Base-by-base conservation (phyloP, 345 rosid species). In the Isatis tinctoria region DNA sequence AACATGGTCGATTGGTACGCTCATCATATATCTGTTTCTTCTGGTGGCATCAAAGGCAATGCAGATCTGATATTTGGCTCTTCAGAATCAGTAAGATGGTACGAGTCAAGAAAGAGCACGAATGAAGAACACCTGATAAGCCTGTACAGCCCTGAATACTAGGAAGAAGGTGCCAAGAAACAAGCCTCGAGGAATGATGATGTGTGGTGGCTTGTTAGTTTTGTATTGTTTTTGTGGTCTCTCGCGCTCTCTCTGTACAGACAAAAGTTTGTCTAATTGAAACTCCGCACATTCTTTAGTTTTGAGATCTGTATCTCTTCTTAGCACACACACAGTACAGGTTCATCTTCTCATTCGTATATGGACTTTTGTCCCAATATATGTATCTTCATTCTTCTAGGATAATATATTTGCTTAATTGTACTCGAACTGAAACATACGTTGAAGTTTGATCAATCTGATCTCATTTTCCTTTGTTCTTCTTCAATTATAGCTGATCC, bases 51-150 rank as follows among this genome's bases (percentile, higher is more conserved):
- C n/a, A 47, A 26, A 8, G 45, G 58, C 64, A 81, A 32, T 54
- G 17, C 47, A 24, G 35, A 16, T 58, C 24, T 49, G 49, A 35
- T 76, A 5, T 70, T 64, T 64, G 67, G 62, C 1, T 64, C 36
- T 43, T 39, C 83, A 87, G 99, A 93, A 83, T 82, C 86, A 16
- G 83, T 83, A 14, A 84, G 88, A 27, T 90, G 99, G 97, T 85
- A 87, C 18, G 97, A 90, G 68, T 87, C 96, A 2, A 28, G 84
- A 30, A 88, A 87, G 82, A 75, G 83, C 52, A 51, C 44, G 0
- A 96, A 80, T 47, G 90, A 87, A 8, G 97, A 91, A 74, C 97
- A 89, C 79, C 76, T 92, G 68, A 84, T 95, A 69, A 72, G 78
- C 10, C 26, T 87, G 64, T 81, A 81, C 60, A 81, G 78, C 56